These are phyloP conservation scores for Leccinum imitatum DNA, from an alignment of 768 basidiomycete genomes.

Conservation along the genomic window DNA sequence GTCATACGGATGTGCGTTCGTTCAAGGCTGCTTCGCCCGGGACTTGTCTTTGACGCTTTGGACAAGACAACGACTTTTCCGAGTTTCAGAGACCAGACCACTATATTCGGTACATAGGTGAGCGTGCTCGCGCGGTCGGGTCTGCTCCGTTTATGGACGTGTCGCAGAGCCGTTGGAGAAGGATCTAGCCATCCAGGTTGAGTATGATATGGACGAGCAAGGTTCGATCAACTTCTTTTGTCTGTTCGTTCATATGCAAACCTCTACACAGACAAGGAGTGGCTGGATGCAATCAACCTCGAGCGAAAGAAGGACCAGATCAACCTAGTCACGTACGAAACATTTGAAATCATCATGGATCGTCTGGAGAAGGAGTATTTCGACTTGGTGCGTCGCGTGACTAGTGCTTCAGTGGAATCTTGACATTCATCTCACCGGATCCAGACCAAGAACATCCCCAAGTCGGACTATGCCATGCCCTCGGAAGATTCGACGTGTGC, in stretches of 20 bases:
- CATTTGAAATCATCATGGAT: conserved; percentile 97
- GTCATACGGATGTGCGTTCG: conserved; percentile 70
- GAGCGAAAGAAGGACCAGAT: conserved; percentile 78
- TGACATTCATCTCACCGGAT: conserved; percentile 3
- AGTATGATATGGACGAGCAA: conserved; percentile 99
- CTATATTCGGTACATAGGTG: conserved; percentile 91
- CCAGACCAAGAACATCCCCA: conserved; percentile 92
- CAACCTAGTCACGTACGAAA: conserved; percentile 74
- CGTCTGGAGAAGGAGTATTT: conserved; percentile 99
- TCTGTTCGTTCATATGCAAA: conserved; percentile 5
- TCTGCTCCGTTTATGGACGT: conserved; percentile 7
- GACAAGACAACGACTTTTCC: conserved; percentile 61
- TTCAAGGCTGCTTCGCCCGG: background rate
- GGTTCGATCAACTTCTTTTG: conserved; percentile 43
- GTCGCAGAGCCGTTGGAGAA: conserved; percentile 82
- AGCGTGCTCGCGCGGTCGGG: conserved; percentile 17
- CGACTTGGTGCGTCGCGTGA: conserved; percentile 63
- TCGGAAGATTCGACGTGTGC: conserved; percentile 96
- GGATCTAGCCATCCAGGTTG: conserved; percentile 89
- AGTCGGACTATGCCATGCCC: conserved; percentile 81
- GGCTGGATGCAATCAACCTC: conserved; percentile 83
- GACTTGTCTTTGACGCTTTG: conserved; percentile 20
- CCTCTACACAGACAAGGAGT: conserved; percentile 73
- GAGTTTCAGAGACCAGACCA: conserved; percentile 77
- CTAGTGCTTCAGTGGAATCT: conserved; percentile 2